Base-by-base conservation (phyloP, 2,329 filamentous ascomycete genomes). In the Ophiosphaerella narmari region DNA sequence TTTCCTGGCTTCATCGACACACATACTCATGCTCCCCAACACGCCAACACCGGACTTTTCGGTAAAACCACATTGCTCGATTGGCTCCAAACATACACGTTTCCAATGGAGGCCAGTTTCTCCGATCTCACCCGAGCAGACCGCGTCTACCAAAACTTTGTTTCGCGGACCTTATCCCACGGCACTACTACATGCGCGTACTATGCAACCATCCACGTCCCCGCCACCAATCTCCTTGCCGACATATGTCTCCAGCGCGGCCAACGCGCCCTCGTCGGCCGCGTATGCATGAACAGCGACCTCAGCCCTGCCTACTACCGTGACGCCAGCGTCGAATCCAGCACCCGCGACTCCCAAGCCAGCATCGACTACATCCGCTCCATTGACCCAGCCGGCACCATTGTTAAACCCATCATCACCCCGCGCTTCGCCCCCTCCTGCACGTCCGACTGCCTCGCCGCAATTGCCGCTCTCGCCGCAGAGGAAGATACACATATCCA, bases 101-200 rank as follows among this genome's bases (percentile, higher is more conserved):
- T 97, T 68, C 94, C 94, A 0, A 83, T 96, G 55, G 94, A 99
- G 74, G 80, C 87, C 1, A 91, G 88, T 8, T 85, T 97, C 52
- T 76, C 80, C 6, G 79, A 85, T 55, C 75, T 85, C 5, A 57
- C 75, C 47, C 85, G 83, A 65, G 91, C 91, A 1, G 79, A 78
- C 12, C 79, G 78, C 32, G 86, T 95, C 54, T 99, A 97, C 75
- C 81, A 82, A 21, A 86, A 88, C 50, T 88, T 90, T 57, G 84
- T 99, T 56, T 80, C 85, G 26, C 86, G 90, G 39, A 96, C 91
- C 0, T 83, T 99, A 9, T 83, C 90, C 18, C 86, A 97, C 69
- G 94, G 94, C 55, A 99, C 94, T 8, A 99, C 94, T 0, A 94
- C 90, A 9, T 91, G 91, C 5, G 85, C 90, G n/a, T 97, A 97